Evolutionary conservation across 2,329 filamentous ascomycete genomes (phyloP).

Genomic region (Neopestalotiopsis rosae): DNA sequence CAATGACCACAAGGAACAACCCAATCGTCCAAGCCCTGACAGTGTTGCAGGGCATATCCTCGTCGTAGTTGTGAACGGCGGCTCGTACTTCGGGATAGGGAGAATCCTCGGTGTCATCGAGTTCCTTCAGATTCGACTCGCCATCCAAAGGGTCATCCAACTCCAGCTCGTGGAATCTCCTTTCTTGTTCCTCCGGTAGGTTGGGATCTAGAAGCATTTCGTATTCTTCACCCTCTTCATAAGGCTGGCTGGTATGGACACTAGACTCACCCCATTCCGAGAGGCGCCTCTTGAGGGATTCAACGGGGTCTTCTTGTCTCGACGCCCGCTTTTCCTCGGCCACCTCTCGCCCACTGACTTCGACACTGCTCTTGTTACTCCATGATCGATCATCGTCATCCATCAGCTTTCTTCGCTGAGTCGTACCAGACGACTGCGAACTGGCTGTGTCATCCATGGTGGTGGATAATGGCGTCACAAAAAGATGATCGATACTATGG

Average conservation of each 20-base stretch:
- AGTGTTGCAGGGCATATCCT: conserved; percentile 70
- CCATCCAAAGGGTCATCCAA: conserved; percentile 26
- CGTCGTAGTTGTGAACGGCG: conserved; percentile 68
- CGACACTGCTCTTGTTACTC: conserved; percentile 33
- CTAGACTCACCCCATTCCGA: conserved; percentile 48
- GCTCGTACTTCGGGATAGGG: conserved; percentile 71
- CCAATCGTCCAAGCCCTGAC: conserved; percentile 70
- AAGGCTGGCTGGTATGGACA: conserved; percentile 40
- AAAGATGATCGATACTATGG: conserved; percentile 24
- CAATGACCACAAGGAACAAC: conserved; percentile 58
- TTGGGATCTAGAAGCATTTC: conserved; percentile 63
- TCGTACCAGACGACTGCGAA: conserved; percentile 40
- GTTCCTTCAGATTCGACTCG: conserved; percentile 39
- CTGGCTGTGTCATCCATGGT: conserved; percentile 37
- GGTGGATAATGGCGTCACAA: conserved; percentile 15
- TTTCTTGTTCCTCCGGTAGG: conserved; percentile 49
- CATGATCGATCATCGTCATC: conserved; percentile 33
- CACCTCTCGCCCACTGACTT: conserved; percentile 37
- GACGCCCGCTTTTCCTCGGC: conserved; percentile 25
- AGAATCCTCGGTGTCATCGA: conserved; percentile 59
- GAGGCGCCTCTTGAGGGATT: conserved; percentile 42
- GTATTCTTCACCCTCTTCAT: conserved; percentile 55
- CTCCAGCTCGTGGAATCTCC: conserved; percentile 26
- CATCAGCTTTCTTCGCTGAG: conserved; percentile 25
- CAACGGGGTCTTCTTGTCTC: conserved; percentile 29